Evolutionary conservation across 805 yeast genomes (phyloP), one percentile per base, ranked within the genome.

Genomic region (Zygosaccharomyces kombuchaensis): DNA sequence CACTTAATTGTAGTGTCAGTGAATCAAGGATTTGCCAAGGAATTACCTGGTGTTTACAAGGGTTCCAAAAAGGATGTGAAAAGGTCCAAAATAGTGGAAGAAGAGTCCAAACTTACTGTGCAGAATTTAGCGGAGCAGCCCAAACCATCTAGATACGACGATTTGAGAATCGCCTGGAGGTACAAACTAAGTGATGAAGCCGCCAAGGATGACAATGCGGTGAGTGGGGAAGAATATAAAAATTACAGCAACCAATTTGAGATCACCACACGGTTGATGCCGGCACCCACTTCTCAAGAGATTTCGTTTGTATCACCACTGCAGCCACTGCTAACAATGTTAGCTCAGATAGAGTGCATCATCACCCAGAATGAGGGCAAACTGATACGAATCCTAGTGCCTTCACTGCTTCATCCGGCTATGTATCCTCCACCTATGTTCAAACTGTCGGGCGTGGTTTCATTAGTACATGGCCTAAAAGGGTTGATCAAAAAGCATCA

Each of bases 81-180:
- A 65, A 81, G 78, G 61, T 75, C 77, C 12, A 71, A 71, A 48
- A 77, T 84, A 3, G 60, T 67, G 13, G 75, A 74, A 45, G 76
- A 82, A 48, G 84, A 84, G 57, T 69, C 78, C 9, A 78, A 81
- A 55, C 59, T 87, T 5, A 80, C 86, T 46, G 91, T 85, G 2
- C 78, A 82, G 25, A 86, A 86, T 58, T 59, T 84, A 56, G 65
- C 78, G 2, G 77, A 75, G 27, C 50, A 53, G 45, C 50, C 57
- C 22, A 43, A 53, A 19, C 54, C 61, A 35, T 42, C 56, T 13
- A 55, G 63, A 45, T 51, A 54, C 37, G 50, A 67, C 5, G 87
- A 83, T 52, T 69, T 90, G 74, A 86, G 82, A 60, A 90, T 90
- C 54, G 97, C 98, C 1, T 90, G 98, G 98, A 77, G 97, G 57